Percentiles rank a stretch among this genome's conserved stretches.
Conservation (phyloP, 2,329 filamentous ascomycete species). For the Sclerotinia glacialis region DNA sequence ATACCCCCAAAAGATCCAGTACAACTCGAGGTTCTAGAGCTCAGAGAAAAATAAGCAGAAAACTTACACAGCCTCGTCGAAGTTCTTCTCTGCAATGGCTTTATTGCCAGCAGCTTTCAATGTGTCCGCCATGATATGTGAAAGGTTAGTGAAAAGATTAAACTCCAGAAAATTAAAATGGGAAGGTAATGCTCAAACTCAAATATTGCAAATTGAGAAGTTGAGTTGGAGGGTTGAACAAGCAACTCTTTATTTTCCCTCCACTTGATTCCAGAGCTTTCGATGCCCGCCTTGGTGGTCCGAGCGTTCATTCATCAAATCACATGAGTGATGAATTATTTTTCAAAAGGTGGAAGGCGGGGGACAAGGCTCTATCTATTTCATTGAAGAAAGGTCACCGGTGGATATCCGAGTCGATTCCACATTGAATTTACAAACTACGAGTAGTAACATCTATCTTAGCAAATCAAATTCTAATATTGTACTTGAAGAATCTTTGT, state of each 20-base stretch:
- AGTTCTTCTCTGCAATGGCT: constrained; percentile 97
- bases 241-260: constrained; percentile 20
- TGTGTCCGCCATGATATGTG: constrained; percentile 49
- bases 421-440: too few species aligned
- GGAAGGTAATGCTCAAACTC: neutral
- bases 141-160: neutral
- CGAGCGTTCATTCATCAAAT: constrained; percentile 6
- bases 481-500: too few species aligned
- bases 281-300: constrained; percentile 14
- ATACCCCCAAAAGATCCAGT: neutral
- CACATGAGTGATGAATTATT: constrained; percentile 2
- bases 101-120: constrained; percentile 98
- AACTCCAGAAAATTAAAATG: neutral
- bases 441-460: too few species aligned
- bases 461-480: too few species aligned
- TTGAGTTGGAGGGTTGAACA: neutral
- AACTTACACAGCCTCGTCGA: constrained; percentile 88
- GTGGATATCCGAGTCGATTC: too few species aligned
- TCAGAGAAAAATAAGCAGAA: constrained; percentile 28
- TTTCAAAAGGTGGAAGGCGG: neutral
- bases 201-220: neutral
- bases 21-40: neutral
- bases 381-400: too few species aligned
- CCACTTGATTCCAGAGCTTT: constrained; percentile 18
- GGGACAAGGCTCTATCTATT: neutral